Evolutionary conservation across 345 rosid genomes (phyloP), one percentile per base, ranked within the genome.

Genomic region (Pelargonium nanum): DNA sequence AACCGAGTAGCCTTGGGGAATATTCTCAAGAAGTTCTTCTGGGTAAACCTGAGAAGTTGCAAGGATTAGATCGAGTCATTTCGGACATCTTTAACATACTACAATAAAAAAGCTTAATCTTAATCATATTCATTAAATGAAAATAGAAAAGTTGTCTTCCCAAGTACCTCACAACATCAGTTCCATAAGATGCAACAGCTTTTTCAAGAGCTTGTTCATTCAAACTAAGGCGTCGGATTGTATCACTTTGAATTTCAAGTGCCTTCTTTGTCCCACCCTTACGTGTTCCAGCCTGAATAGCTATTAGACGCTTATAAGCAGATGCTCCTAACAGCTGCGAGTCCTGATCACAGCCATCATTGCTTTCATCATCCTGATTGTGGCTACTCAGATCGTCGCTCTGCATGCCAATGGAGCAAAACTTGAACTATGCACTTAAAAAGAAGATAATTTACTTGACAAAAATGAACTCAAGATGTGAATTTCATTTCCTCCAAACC

Each of bases 1-100:
- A 88, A 68, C 60, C 96, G 78, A 48, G 73, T 81, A 12, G 81
- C 85, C 65, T 78, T 88, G 4, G 96, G 96, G 63, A 80, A 88
- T 63, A 88, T 80, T 74, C 96, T 76, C 59, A 88, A 75, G 45
- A 84, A 67, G 59, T 83, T 88, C 73, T 67, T 81, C 73, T 81
- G 91, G 22, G 91, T 88, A 62, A 88, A 88, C 70, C 96, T 85
- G 40, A 8, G 53, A 60, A 55, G 58, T 19, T 26, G 44, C 48
- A 72, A 66, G 59, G 24, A 57, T 30, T 32, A 4, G 57, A 45
- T 26, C 53, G 22, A 26, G 22, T 24, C 52, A 23, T 17, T 34
- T 20, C 40, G 22, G 24, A 16, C 57, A 20, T 48, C 55, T 40
- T 10, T 2, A 54, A 34, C 21, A 62, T 22, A 28, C 55, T 4